Percentiles rank a stretch among this genome's conserved stretches.
phyloP scores from a whole-genome alignment of 2,329 filamentous ascomycete genomes.

The Pseudocercospora fuligena region DNA sequence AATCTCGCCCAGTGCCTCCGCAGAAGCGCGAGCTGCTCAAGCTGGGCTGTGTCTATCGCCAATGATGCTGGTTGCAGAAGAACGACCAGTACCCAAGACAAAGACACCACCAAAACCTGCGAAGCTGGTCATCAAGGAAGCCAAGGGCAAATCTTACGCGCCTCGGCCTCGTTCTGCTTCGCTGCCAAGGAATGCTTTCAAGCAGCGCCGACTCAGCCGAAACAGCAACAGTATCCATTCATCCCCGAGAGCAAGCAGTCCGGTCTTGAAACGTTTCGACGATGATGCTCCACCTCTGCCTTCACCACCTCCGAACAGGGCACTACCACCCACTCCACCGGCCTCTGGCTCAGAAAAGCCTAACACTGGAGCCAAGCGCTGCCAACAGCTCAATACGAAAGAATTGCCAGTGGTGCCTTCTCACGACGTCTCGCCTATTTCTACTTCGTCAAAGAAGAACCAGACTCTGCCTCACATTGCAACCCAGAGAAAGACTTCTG shows the following conservation, averaged over 20 bases:
- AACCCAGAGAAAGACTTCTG: conserved; percentile 24
- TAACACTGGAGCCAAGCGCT: conserved; percentile 21
- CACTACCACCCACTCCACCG: conserved; percentile 42
- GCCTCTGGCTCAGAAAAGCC: conserved; percentile 37
- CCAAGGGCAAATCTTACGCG: conserved; percentile 35
- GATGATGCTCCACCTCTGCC: conserved; percentile 38
- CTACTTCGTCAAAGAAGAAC: conserved; percentile 24
- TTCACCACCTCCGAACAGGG: conserved; percentile 41
- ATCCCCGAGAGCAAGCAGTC: conserved; percentile 25
- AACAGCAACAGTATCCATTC: conserved; percentile 26
- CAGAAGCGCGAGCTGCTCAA: conserved; percentile 19
- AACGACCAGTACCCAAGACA: conserved; percentile 37
- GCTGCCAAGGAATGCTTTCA: conserved; percentile 30
- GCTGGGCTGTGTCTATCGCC: conserved; percentile 35
- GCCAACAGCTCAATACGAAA: conserved; percentile 26
- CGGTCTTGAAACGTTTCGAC: conserved; percentile 17
- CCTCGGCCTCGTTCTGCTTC: conserved; percentile 41
- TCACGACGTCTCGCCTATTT: conserved; percentile 30
- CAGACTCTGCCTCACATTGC: conserved; percentile 29
- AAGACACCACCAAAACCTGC: conserved; percentile 35
- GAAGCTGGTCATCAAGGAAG: conserved; percentile 36
- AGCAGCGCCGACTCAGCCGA: conserved; percentile 25
- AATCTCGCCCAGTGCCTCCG: conserved; percentile 33
- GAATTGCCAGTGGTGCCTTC: conserved; percentile 32
- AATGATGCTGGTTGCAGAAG: conserved; percentile 43